Percentiles rank a stretch among this genome's conserved stretches.
Conservation (phyloP, 495 filamentous ascomycete species). For the Margaritispora aquatica region DNA sequence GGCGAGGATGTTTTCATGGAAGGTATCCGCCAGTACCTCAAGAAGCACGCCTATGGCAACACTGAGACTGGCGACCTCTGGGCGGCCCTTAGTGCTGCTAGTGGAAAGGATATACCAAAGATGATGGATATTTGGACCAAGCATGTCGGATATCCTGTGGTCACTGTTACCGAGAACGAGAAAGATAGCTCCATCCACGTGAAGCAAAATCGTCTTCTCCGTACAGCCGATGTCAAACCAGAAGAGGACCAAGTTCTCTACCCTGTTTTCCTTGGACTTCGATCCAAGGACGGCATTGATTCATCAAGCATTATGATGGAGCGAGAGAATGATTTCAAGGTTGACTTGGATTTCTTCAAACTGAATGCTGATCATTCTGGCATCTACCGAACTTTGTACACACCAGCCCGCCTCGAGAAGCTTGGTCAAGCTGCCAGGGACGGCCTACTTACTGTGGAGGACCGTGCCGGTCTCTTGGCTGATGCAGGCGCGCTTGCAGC, state of each 20-base stretch:
- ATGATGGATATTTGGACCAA: slow-evolving; percentile 79
- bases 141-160: slow-evolving; percentile 68
- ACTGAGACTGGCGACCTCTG: slow-evolving; percentile 85
- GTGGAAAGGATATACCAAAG: slow-evolving; percentile 79
- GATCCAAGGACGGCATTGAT: slow-evolving; percentile 58
- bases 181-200: slow-evolving; percentile 53
- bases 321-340: slow-evolving; percentile 67
- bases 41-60: slow-evolving; percentile 88
- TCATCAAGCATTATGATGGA: slow-evolving; percentile 57
- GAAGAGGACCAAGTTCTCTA: slow-evolving; percentile 76
- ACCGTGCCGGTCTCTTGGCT: slow-evolving; percentile 92
- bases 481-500: slow-evolving; percentile 87
- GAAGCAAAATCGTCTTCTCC: slow-evolving; percentile 71
- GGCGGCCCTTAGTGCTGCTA: slow-evolving; percentile 82
- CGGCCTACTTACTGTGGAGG: slow-evolving; percentile 83
- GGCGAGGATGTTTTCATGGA: slow-evolving; percentile 92
- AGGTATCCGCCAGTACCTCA: slow-evolving; percentile 85
- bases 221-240: slow-evolving; percentile 72
- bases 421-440: slow-evolving; percentile 78
- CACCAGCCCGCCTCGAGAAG: slow-evolving; percentile 59
- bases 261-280: slow-evolving; percentile 65
- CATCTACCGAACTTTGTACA: slow-evolving; percentile 68
- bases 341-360: slow-evolving; percentile 68
- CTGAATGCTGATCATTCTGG: slow-evolving; percentile 72
- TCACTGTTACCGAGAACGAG: slow-evolving; percentile 59